These are phyloP conservation scores for Gaultheria prostrata DNA, from an alignment of 148 eudicot species.

Conservation along the genomic window DNA sequence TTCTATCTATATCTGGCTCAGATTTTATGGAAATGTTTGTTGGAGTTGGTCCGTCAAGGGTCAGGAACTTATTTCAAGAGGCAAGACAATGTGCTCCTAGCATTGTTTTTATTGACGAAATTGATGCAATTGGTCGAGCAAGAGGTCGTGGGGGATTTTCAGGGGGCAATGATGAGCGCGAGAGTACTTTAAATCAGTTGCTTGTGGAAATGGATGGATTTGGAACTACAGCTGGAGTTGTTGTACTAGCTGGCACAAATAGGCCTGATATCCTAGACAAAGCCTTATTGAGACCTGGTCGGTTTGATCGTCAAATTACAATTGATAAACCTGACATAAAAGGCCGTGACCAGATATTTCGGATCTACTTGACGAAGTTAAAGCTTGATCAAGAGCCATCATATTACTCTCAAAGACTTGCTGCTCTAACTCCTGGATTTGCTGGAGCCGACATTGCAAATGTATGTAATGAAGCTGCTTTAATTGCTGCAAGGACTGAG, in stretches of 20 bases:
- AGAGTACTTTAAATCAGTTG: constrained; percentile 64
- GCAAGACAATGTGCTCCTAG: constrained; percentile 69
- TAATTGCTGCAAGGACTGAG: constrained; percentile 60
- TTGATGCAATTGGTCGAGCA: constrained; percentile 72
- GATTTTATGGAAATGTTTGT: constrained; percentile 80
- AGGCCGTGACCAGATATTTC: constrained; percentile 64
- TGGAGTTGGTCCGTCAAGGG: constrained; percentile 73
- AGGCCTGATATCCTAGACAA: constrained; percentile 66
- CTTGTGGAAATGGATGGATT: constrained; percentile 82
- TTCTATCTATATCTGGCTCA: constrained; percentile 63
- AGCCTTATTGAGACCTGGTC: constrained; percentile 67
- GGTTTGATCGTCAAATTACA: constrained; percentile 66
- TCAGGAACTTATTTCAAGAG: constrained; percentile 58
- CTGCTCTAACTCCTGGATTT: constrained; percentile 71
- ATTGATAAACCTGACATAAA: constrained; percentile 69
- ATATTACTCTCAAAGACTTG: constrained; percentile 60
- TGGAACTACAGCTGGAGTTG: constrained; percentile 61
- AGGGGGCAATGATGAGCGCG: constrained; percentile 59
- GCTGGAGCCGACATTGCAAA: constrained; percentile 75
- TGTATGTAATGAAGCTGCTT: constrained; percentile 74
- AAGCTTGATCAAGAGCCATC: constrained; percentile 61
- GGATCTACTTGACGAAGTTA: constrained; percentile 46
- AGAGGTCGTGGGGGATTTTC: constrained; percentile 62
- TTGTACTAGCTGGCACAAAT: constrained; percentile 69
- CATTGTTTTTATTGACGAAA: constrained; percentile 69